phyloP scores from a whole-genome alignment of 2,329 filamentous ascomycete genomes.

The Penicillium crustosum region DNA sequence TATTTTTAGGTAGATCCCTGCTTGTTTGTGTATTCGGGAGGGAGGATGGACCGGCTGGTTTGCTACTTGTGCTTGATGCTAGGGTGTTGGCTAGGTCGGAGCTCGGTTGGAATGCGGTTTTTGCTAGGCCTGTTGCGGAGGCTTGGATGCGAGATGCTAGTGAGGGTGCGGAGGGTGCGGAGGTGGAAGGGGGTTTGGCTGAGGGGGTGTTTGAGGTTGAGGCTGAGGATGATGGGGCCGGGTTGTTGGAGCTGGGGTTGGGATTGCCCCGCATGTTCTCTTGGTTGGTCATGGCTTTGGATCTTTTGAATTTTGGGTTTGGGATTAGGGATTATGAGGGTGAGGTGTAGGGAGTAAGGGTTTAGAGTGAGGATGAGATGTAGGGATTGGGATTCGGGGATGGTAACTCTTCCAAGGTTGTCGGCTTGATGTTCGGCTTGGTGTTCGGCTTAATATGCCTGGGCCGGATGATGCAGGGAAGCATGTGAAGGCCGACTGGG shows the following conservation, averaged over 20 bases:
- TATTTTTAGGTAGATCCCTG: neutral
- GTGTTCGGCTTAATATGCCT: slow-evolving; percentile 1
- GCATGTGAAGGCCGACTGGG: slow-evolving; percentile 1
- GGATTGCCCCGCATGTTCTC: slow-evolving; percentile 10
- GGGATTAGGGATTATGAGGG: neutral
- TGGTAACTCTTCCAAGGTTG: neutral
- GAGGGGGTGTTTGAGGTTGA: neutral
- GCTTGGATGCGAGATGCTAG: slow-evolving; percentile 30
- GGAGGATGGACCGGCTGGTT: slow-evolving; percentile 5
- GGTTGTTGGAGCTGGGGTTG: neutral
- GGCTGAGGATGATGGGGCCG: neutral
- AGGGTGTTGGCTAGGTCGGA: slow-evolving; percentile 21
- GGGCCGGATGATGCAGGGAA: neutral
- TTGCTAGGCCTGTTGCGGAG: slow-evolving; percentile 38
- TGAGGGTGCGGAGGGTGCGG: slow-evolving; percentile 12
- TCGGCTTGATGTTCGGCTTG: slow-evolving; percentile 1
- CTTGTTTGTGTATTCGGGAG: neutral
- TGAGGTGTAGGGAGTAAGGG: neutral
- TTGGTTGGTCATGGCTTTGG: neutral
- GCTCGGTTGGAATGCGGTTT: slow-evolving; percentile 27
- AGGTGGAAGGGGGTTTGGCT: neutral
- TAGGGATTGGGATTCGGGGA: neutral
- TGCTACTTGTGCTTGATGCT: slow-evolving; percentile 19
- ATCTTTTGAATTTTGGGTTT: neutral
- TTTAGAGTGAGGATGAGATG: neutral